These are phyloP conservation scores for Lasiosphaeria hispida DNA, from an alignment of 495 filamentous ascomycete species.

Conservation along the genomic window DNA sequence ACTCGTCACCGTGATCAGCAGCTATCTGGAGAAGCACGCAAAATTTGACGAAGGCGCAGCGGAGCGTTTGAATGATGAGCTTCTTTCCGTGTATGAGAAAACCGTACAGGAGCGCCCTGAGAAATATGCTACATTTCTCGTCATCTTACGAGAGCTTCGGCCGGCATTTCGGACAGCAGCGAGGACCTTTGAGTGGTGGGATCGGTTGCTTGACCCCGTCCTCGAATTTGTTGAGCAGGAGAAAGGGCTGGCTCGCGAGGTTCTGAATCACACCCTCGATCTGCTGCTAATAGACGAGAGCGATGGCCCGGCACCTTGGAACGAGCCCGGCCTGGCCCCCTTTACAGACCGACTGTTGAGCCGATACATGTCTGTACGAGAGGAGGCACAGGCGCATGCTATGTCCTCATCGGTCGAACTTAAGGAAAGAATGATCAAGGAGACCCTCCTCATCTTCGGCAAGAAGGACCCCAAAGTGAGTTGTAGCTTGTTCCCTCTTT, in stretches of 20 bases:
- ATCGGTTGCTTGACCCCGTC: conserved; percentile 57
- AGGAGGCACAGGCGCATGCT: conserved; percentile 44
- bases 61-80: conserved; percentile 64
- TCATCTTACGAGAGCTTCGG: conserved; percentile 55
- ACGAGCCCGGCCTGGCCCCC: conserved; percentile 40
- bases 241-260: conserved; percentile 57
- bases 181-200: conserved; percentile 64
- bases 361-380: conserved; percentile 55
- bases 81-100: conserved; percentile 58
- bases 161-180: conserved; percentile 55
- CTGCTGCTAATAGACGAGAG: conserved; percentile 57
- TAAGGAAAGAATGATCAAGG: conserved; percentile 52
- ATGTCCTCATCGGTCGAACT: conserved; percentile 45
- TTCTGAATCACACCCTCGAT: conserved; percentile 52
- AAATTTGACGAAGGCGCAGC: conserved; percentile 57
- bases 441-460: conserved; percentile 57
- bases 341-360: conserved; percentile 54
- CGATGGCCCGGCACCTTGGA: conserved; percentile 47
- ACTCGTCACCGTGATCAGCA: conserved; percentile 53
- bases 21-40: conserved; percentile 59
- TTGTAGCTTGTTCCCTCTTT: conserved; percentile 10
- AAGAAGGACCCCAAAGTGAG: conserved; percentile 64
- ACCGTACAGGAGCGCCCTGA: conserved; percentile 51
- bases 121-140: conserved; percentile 60
- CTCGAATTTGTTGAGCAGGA: conserved; percentile 56